These are phyloP conservation scores for Wickerhamiella slavikovae DNA, from an alignment of 805 yeast species.

Conservation along the genomic window DNA sequence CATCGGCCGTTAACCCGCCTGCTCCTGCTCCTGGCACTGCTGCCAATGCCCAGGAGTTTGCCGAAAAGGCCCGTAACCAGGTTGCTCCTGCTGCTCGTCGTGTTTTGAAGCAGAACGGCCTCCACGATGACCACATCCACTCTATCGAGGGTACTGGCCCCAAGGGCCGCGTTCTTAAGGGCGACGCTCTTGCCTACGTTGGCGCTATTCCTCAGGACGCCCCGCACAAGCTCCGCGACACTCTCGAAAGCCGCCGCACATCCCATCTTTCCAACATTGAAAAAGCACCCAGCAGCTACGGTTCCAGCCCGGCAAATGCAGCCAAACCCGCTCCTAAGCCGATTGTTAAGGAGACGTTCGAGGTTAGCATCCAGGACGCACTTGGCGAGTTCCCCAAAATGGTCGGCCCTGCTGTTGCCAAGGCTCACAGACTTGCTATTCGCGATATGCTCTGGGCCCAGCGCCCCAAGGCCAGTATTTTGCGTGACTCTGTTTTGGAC, in stretches of 20 bases:
- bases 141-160: conserved; percentile 72
- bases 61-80: background rate
- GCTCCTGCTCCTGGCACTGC: background rate
- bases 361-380: too few relatives aligned
- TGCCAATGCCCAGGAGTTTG: background rate
- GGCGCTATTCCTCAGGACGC: conserved; percentile 48
- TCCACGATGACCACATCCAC: conserved; percentile 52
- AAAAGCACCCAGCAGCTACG: too few relatives aligned
- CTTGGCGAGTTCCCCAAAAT: conserved; percentile 15
- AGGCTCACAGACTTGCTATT: conserved; percentile 20
- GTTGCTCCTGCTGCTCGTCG: conserved; percentile 25
- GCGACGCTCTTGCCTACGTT: conserved; percentile 71
- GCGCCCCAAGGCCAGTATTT: conserved; percentile 20
- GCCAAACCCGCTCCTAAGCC: conserved; percentile 7
- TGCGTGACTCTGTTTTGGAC: conserved; percentile 41
- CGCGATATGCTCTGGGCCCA: conserved; percentile 21
- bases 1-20: conserved; percentile 9
- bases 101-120: conserved; percentile 37
- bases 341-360: conserved; percentile 8
- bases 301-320: conserved; percentile 15
- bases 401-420: conserved; percentile 23
- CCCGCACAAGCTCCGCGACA: conserved; percentile 32
- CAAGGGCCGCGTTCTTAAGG: conserved; percentile 68
- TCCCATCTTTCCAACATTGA: conserved; percentile 52
- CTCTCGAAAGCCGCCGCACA: conserved; percentile 33